Conservation (phyloP, 805 yeast genomes). For the Cyberlindnera maclurae region DNA sequence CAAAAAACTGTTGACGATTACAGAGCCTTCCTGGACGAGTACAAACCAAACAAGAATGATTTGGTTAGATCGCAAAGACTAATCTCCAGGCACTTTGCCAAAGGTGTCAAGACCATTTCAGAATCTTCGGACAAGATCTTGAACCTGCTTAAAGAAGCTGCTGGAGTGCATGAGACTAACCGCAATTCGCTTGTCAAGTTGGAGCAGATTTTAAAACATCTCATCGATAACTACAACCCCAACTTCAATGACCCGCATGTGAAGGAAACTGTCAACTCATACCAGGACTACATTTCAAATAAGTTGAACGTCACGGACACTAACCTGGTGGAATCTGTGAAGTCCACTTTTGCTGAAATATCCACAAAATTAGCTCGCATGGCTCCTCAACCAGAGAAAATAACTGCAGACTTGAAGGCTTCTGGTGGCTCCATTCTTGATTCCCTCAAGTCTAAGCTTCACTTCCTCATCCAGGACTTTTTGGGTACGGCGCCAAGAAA, state of each 20-base stretch:
- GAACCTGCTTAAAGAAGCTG: constrained; percentile 4
- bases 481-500: constrained; percentile 11
- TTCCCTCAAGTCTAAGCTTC: constrained; percentile 7
- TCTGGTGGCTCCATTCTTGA: constrained; percentile 5
- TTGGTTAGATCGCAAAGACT: neutral
- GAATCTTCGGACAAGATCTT: constrained; percentile 3
- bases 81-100: neutral
- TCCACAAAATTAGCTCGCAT: neutral
- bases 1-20: constrained; percentile 56
- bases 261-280: constrained; percentile 48
- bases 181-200: constrained; percentile 25
- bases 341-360: neutral
- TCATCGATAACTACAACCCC: constrained; percentile 56
- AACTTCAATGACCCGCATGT: constrained; percentile 74
- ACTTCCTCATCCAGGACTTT: constrained; percentile 15
- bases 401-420: constrained; percentile 1
- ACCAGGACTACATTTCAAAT: constrained; percentile 35
- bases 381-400: neutral
- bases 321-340: neutral
- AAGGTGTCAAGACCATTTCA: neutral
- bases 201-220: constrained; percentile 37
- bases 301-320: constrained; percentile 2
- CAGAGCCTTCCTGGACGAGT: constrained; percentile 7
- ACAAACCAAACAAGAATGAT: neutral
- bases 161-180: constrained; percentile 11